phyloP scores from a whole-genome alignment of 2,329 filamentous ascomycete species.

The Aureobasidium sp. region DNA sequence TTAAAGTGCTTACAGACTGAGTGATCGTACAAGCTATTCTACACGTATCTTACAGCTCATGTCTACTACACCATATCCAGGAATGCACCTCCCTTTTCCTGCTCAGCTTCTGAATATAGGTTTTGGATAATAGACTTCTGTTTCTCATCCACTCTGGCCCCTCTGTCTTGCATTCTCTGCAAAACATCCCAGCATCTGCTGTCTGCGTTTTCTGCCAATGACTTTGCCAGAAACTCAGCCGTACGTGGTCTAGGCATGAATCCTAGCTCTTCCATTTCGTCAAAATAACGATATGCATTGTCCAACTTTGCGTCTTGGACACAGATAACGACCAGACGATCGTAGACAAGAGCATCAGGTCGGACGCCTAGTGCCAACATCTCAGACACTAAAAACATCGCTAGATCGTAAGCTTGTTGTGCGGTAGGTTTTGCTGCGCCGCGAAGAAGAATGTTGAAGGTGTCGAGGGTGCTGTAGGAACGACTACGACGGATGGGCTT shows the following conservation, averaged over 20 bases:
- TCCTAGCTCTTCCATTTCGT: constrained; percentile 27
- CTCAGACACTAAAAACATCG: constrained; percentile 56
- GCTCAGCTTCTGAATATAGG: not conserved
- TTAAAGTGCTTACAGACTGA: too few species aligned
- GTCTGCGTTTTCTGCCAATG: constrained; percentile 24
- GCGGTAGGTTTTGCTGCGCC: constrained; percentile 21
- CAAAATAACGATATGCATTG: constrained; percentile 27
- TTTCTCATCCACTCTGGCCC: not conserved
- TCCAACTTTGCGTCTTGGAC: constrained; percentile 24
- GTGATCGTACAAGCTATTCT: not conserved
- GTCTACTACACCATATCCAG: not conserved
- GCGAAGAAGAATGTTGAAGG: constrained; percentile 51
- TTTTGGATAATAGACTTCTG: not conserved
- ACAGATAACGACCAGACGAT: constrained; percentile 54
- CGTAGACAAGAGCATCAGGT: constrained; percentile 55
- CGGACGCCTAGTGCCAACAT: constrained; percentile 50
- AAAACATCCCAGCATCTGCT: constrained; percentile 30
- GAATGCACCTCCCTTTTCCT: not conserved
- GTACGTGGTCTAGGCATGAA: constrained; percentile 24
- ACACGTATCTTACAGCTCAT: not conserved
- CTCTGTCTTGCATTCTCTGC: constrained; percentile 25
- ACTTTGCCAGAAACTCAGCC: constrained; percentile 17
- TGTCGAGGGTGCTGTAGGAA: constrained; percentile 37
- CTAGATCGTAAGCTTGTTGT: constrained; percentile 42
- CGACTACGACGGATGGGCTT: constrained; percentile 11